Evolutionary conservation across 2,329 filamentous ascomycete genomes (phyloP).

Genomic region (Calonectria pauciramosa): DNA sequence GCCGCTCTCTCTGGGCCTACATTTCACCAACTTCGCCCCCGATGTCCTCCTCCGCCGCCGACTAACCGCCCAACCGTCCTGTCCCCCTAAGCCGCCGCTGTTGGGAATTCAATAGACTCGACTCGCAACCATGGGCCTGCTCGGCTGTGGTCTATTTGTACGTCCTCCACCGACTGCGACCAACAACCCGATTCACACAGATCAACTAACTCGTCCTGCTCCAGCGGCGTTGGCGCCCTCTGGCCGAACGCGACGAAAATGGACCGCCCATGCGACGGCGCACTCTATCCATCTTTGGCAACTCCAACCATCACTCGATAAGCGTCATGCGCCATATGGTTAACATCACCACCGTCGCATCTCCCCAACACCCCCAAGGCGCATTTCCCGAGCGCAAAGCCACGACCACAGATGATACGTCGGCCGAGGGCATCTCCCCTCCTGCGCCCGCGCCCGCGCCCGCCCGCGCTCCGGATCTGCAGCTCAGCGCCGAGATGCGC

Average conservation of each 20-base stretch:
- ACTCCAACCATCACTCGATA: conserved; percentile 49
- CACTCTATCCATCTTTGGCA: conserved; percentile 57
- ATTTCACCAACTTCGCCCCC: conserved; percentile 25
- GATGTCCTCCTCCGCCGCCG: conserved; percentile 36
- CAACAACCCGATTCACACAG: neutral
- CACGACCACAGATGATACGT: conserved; percentile 40
- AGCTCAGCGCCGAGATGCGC: conserved; percentile 64
- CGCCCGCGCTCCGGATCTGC: conserved; percentile 47
- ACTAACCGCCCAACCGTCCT: conserved; percentile 16
- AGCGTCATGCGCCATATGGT: conserved; percentile 51
- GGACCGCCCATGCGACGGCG: conserved; percentile 47
- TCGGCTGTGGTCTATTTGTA: conserved; percentile 41
- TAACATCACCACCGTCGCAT: conserved; percentile 47
- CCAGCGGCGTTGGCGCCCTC: conserved; percentile 2
- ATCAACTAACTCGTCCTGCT: neutral
- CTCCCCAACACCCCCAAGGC: conserved; percentile 44
- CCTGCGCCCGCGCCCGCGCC: too few relatives aligned
- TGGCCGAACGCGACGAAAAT: conserved; percentile 31
- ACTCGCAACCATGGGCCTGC: conserved; percentile 33
- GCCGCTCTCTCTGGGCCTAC: neutral
- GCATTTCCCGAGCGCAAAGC: conserved; percentile 37
- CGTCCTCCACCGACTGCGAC: neutral
- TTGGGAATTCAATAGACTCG: conserved; percentile 15
- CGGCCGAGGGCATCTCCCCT: conserved; percentile 39
- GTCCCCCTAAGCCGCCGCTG: conserved; percentile 33